Evolutionary conservation across 179 eudicot genomes (phyloP), one percentile per base, ranked within the genome.

Genomic region (Camellia oleifera): DNA sequence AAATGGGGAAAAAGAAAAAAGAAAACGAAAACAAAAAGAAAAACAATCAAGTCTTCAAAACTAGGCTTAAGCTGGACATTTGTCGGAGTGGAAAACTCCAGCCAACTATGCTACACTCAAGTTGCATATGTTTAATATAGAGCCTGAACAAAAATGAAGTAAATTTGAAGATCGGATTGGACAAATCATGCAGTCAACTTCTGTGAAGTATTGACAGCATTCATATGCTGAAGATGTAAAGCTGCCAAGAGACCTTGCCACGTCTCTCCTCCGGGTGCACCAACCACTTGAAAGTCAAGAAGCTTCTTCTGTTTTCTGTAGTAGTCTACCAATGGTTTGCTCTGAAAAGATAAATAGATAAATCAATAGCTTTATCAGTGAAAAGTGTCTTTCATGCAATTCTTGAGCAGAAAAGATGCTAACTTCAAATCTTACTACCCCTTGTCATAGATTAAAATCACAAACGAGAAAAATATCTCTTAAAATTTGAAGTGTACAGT

Each of bases 201-300:
- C 67, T 89, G 93, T 66, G 89, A 82, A 70, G 90, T 79, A 46
- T 67, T 72, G 67, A 80, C 32, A 50, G 87, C 84, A 82, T 80
- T 92, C 86, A 87, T 85, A 82, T 92, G 94, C 76, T 90, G 95
- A 79, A 94, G 93, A 80, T 87, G 98, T 82, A 92, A 87, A 12
- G 93, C 97, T 46, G 98, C 92, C 85, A 94, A 83, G 56, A 94
- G 94, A 75, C 97, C 91, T 63, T 87, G 84, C 97, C 95, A 92
- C 67, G 93, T 83, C 69, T 92, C 93, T 62, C 90, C 93, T 54
- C 23, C 23, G 23, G 91, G 92, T 69, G 88, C 93, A 78, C 90
- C 94, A 14, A 85, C 85, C 78, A 92, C 98, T 77, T 90, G 88
- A 76, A 92, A 91, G 53, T 94, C 89, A 44, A 91, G 84, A 69